A percentile compares a stretch with the other conserved stretches of the same genome.
Conservation (phyloP, 768 basidiomycete genomes). For the Piloderma croceum region DNA sequence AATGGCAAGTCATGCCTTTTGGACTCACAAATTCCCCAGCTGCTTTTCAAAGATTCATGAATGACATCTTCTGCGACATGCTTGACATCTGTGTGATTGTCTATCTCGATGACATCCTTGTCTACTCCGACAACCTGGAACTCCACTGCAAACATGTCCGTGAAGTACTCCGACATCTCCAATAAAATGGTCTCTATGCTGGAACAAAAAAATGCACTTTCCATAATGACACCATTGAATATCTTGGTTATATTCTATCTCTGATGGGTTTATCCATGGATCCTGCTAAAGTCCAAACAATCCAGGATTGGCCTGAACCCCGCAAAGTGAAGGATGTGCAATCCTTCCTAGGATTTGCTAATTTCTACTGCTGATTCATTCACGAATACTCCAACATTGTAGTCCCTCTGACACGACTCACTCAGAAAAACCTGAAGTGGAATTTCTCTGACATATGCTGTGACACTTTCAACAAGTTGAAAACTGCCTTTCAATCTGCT, state of each 20-base stretch:
- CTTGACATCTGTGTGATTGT: constrained; percentile 29
- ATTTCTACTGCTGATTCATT: constrained; percentile 30
- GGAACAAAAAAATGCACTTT: constrained; percentile 36
- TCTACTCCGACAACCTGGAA: constrained; percentile 26
- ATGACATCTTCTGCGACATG: constrained; percentile 19
- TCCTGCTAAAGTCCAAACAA: constrained; percentile 2
- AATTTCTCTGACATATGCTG: not conserved
- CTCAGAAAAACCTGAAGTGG: constrained; percentile 16
- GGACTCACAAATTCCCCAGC: constrained; percentile 21
- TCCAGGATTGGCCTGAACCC: constrained; percentile 1
- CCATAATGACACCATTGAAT: constrained; percentile 16
- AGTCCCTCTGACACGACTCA: constrained; percentile 24
- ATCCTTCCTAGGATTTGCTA: constrained; percentile 26
- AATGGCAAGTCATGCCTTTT: constrained; percentile 28
- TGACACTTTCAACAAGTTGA: constrained; percentile 18
- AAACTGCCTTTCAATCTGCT: constrained; percentile 19
- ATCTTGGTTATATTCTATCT: constrained; percentile 21
- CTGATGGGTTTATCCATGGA: constrained; percentile 3
- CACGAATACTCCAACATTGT: constrained; percentile 26
- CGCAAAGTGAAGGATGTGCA: constrained; percentile 13
- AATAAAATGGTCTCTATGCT: constrained; percentile 24
- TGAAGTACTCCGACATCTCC: constrained; percentile 17
- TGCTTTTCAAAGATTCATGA: constrained; percentile 26
- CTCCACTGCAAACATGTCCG: constrained; percentile 15
- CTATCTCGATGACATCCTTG: constrained; percentile 39